Conservation (phyloP, 495 filamentous ascomycete genomes). For the Podospora fimiseda region DNA sequence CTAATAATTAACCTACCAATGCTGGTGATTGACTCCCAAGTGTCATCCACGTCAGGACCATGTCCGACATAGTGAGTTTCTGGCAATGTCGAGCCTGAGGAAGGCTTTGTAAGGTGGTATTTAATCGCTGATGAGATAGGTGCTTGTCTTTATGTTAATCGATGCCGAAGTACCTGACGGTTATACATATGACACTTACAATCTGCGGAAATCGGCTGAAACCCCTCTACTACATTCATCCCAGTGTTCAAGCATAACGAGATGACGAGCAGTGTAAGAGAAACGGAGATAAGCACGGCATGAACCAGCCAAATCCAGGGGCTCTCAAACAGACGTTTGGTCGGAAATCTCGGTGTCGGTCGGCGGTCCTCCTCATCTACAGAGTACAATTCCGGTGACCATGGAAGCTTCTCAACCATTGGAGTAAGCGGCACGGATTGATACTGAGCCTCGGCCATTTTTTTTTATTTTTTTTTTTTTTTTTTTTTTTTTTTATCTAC, state of each 20-base stretch:
- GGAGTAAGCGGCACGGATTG: not conserved
- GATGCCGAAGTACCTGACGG: too few species aligned
- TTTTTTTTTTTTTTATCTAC: too few species aligned
- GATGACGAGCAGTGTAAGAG: slow-evolving; percentile 36
- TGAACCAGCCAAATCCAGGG: slow-evolving; percentile 42
- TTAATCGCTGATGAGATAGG: too few species aligned
- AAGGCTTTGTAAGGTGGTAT: not conserved
- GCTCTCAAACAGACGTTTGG: not conserved
- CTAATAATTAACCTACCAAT: too few species aligned
- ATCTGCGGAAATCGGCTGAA: too few species aligned
- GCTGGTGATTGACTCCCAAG: too few species aligned
- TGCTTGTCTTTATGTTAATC: too few species aligned
- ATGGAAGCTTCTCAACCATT: not conserved
- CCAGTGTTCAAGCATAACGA: slow-evolving; percentile 33
- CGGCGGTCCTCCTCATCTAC: not conserved
- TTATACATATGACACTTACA: too few species aligned
- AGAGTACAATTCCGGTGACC: not conserved
- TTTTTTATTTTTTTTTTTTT: too few species aligned
- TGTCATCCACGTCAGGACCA: slow-evolving; percentile 2
- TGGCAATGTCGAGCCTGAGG: too few species aligned
- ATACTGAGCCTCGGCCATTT: not conserved
- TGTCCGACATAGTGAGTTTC: not conserved
- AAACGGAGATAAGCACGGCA: slow-evolving; percentile 35
- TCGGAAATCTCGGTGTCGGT: not conserved
- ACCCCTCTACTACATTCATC: slow-evolving; percentile 7